Base-by-base conservation (phyloP, 2,329 filamentous ascomycete genomes). In the Neofusicoccum parvum region DNA sequence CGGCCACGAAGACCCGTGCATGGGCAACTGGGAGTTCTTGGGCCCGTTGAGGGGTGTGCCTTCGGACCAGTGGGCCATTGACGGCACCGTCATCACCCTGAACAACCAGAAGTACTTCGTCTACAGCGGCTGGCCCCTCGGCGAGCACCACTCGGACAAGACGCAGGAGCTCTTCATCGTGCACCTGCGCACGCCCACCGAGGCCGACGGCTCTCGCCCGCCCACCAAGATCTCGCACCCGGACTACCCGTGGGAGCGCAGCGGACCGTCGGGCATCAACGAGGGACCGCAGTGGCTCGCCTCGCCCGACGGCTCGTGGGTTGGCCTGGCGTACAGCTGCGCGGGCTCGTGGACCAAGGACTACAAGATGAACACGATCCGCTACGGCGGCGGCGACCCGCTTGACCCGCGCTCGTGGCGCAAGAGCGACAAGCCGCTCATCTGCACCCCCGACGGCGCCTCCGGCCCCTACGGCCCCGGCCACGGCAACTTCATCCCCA, bases 331-430 rank as follows among this genome's bases (percentile, higher is more conserved):
- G n/a, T 83, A 81, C 66, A 79, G 75, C 5, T 82, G 80, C 67
- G 79, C 79, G 0, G 81, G 80, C 1, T 77, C 73, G 67, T 83
- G 81, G 81, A 82, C 81, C 1, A 76, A 77, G 53, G 76, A 82
- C 65, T 82, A 82, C 71, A 82, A 82, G 68, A 81, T 82, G 78
- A 78, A 78, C n/a, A 75, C 79, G 0, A 70, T 83, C 23, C 73
- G 77, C 46, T 81, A 76, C 65, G 69, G 73, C 0, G 80, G 79
- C 14, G 78, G 79, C 1, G 74, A 80, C 65, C 80, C 80, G 2
- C 70, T 82, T 0, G 66, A 77, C 36, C 71, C 72, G 0, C 48
- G 41, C 0, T 74, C 72, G 0, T 83, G 81, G 81, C 68, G 68
- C 14, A 83, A 83, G 68, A 73, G 72, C 1, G 69, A 70, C 9